Percentiles rank a stretch among this genome's conserved stretches.
phyloP scores from a whole-genome alignment of 2,329 filamentous ascomycete species.

The Calonectria multiphialidica region DNA sequence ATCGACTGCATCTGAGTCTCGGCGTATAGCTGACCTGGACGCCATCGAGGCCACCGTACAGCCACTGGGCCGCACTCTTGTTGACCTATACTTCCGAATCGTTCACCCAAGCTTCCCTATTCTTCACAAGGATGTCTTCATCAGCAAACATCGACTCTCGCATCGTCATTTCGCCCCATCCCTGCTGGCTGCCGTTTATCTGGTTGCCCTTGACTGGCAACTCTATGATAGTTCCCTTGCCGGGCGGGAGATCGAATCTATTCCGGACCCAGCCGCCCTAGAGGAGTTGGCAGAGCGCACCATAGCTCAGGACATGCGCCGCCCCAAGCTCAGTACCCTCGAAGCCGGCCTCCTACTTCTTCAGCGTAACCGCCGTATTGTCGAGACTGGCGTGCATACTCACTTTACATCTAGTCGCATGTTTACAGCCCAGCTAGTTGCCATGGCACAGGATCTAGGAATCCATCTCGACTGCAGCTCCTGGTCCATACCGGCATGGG shows the following conservation, averaged over 20 bases:
- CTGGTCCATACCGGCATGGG: slow-evolving; percentile 74
- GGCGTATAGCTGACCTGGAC: slow-evolving; percentile 55
- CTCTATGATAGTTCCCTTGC: slow-evolving; percentile 66
- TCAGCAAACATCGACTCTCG: slow-evolving; percentile 70
- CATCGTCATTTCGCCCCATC: slow-evolving; percentile 71
- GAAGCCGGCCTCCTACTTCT: slow-evolving; percentile 67
- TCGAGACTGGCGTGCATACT: slow-evolving; percentile 36
- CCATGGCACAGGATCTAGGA: slow-evolving; percentile 69
- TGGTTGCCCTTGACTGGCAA: slow-evolving; percentile 73
- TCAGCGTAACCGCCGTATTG: slow-evolving; percentile 59
- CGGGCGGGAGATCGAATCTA: slow-evolving; percentile 45
- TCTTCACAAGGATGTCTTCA: slow-evolving; percentile 70
- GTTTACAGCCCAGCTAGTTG: slow-evolving; percentile 66
- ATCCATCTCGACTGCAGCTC: slow-evolving; percentile 71
- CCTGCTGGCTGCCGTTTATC: slow-evolving; percentile 70
- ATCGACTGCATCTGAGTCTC: slow-evolving; percentile 52
- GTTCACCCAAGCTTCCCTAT: slow-evolving; percentile 71
- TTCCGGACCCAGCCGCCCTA: slow-evolving; percentile 46
- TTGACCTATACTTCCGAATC: slow-evolving; percentile 76
- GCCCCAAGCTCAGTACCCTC: slow-evolving; percentile 67
- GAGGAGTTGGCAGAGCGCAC: slow-evolving; percentile 57
- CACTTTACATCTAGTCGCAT: slow-evolving; percentile 54
- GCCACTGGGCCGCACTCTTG: slow-evolving; percentile 71
- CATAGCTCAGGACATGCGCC: slow-evolving; percentile 60
- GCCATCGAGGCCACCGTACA: slow-evolving; percentile 72